These are phyloP conservation scores for Globisporangium mamillatum DNA, from an alignment of 352 stramenopile genomes.

Conservation along the genomic window DNA sequence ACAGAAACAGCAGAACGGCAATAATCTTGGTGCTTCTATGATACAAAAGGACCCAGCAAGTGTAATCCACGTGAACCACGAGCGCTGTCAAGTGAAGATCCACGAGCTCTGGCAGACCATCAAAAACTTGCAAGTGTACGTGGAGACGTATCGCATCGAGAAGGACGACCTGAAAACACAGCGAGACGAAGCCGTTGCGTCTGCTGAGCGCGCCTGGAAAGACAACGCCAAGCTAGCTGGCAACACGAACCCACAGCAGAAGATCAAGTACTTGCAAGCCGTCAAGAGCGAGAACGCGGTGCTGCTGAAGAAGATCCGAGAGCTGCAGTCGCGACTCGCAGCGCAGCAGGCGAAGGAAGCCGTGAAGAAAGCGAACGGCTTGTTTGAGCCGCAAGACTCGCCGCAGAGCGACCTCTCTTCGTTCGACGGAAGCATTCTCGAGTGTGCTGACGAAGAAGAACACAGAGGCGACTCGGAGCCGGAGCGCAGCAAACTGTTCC, in stretches of 20 bases:
- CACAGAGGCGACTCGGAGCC: slow-evolving; percentile 21
- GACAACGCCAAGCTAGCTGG: slow-evolving; percentile 56
- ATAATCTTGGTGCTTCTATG: neutral
- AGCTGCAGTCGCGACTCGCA: slow-evolving; percentile 48
- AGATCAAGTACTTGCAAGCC: slow-evolving; percentile 71
- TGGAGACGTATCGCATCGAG: slow-evolving; percentile 58
- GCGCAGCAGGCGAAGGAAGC: slow-evolving; percentile 18
- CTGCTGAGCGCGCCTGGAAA: slow-evolving; percentile 49
- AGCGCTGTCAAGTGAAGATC: slow-evolving; percentile 57
- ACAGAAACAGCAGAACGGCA: neutral
- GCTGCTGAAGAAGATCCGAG: slow-evolving; percentile 49
- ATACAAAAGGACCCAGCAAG: neutral
- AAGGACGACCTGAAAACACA: slow-evolving; percentile 43
- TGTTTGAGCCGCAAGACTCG: slow-evolving; percentile 13
- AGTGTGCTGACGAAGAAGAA: slow-evolving; percentile 20
- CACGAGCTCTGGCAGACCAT: slow-evolving; percentile 72
- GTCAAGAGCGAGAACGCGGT: slow-evolving; percentile 67
- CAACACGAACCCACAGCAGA: slow-evolving; percentile 64
- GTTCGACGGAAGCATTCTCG: slow-evolving; percentile 23
- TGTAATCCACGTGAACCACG: slow-evolving; percentile 26
- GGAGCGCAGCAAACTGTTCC: slow-evolving; percentile 42
- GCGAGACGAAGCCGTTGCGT: slow-evolving; percentile 55
- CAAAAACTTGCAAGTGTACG: slow-evolving; percentile 54
- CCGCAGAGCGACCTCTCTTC: slow-evolving; percentile 14
- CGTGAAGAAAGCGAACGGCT: neutral